Evolutionary conservation across 768 basidiomycete genomes (phyloP), one percentile per base, ranked within the genome.

Genomic region (Xerocomellus chrysenteron): DNA sequence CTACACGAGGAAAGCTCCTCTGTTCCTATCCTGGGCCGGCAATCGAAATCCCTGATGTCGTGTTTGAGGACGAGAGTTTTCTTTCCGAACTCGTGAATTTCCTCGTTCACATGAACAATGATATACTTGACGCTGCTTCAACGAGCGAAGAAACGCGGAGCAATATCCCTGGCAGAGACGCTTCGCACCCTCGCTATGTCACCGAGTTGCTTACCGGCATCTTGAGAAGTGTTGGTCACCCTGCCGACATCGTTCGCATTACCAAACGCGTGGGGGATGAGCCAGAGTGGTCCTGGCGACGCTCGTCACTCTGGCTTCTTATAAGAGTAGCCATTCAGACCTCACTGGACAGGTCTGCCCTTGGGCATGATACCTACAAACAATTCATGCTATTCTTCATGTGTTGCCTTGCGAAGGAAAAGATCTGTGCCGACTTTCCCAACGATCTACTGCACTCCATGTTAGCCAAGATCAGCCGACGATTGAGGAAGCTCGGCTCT

Each of bases 261-360:
- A 59, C 52, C 14, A 83, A 83, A 61, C 76, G 78, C 9, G 68
- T 81, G 0, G 71, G 69, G 7, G 81, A 83, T 50, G 78, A 68
- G 19, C 66, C 76, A 3, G 51, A 58, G 30, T 66, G 72, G 13
- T 50, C 82, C 71, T 84, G 82, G 82, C 68, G 83, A 28, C 72
- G 82, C 24, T 79, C 80, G 9, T 67, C 79, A 1, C 67, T 80
- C 12, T 84, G 82, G 81, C 74, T 82, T 5, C 61, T 80, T 12
- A 64, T 80, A 35, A 77, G 81, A 10, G 77, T 83, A 3, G 71
- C 73, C 1, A 58, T 80, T 26, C 80, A 81, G 60, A 77, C 72
- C 0, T 70, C 75, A 0, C 63, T 75, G 26, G 58, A 48, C 24
- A 61, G 56, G 37, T 61, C 62, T 45, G 44, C 24, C 33, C n/a